Evolutionary conservation across 1,284 basidiomycete genomes (phyloP).

Genomic region (Coriolopsis trogii): DNA sequence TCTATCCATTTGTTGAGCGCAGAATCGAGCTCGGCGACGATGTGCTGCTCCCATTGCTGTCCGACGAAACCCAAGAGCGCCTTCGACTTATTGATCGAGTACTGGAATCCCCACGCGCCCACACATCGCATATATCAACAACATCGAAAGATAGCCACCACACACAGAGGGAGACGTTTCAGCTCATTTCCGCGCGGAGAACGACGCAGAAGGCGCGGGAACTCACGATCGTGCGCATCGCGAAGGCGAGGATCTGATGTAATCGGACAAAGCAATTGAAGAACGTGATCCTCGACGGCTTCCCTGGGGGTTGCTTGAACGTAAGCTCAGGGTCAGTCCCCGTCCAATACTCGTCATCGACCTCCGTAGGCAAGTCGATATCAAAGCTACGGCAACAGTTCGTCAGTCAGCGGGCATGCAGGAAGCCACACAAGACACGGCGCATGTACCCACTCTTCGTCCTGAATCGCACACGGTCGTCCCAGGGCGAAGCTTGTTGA

Average conservation of each 20-base stretch:
- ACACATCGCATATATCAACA: background rate
- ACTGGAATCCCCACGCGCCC: slow-evolving; percentile 34
- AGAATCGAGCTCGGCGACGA: slow-evolving; percentile 61
- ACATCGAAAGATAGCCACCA: too few species aligned
- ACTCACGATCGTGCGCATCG: slow-evolving; percentile 53
- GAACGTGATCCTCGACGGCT: slow-evolving; percentile 47
- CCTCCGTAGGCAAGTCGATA: slow-evolving; percentile 58
- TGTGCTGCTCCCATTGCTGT: slow-evolving; percentile 53
- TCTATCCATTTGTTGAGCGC: slow-evolving; percentile 68
- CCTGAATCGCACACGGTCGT: slow-evolving; percentile 80
- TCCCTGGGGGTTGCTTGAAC: slow-evolving; percentile 50
- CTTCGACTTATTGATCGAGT: slow-evolving; percentile 60
- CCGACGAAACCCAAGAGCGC: slow-evolving; percentile 50
- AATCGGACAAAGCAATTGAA: slow-evolving; percentile 58
- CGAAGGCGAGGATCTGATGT: slow-evolving; percentile 59
- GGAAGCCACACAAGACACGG: background rate
- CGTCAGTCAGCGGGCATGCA: background rate
- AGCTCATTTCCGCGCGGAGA: background rate
- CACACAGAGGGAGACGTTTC: too few species aligned
- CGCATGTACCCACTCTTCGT: slow-evolving; percentile 71
- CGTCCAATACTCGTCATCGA: slow-evolving; percentile 70
- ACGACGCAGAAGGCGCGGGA: background rate
- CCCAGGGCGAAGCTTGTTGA: slow-evolving; percentile 73
- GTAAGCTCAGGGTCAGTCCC: slow-evolving; percentile 43
- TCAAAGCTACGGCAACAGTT: slow-evolving; percentile 48